These are phyloP conservation scores for Fusarium ramigenum DNA, from an alignment of 2,329 filamentous ascomycete species.

Conservation along the genomic window DNA sequence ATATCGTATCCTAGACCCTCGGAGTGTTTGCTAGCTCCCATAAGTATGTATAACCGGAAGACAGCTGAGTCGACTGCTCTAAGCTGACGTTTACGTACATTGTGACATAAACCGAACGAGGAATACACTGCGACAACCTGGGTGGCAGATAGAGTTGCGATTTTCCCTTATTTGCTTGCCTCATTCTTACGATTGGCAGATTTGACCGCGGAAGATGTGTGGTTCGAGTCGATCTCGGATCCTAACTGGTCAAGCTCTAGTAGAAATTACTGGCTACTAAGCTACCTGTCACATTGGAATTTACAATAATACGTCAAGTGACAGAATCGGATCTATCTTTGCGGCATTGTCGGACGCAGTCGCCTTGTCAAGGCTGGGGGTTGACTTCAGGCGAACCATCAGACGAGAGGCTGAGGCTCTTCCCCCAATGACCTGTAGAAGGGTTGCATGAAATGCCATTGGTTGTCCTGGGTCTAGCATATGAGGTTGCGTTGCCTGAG, in stretches of 20 bases:
- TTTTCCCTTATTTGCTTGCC: neutral
- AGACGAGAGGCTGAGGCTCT: neutral
- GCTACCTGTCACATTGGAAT: neutral
- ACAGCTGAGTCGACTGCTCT: too few relatives aligned
- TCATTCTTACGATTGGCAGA: neutral
- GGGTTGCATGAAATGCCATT: neutral
- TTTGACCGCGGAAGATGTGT: neutral
- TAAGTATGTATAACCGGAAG: neutral
- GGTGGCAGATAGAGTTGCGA: neutral
- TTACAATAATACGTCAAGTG: conserved; percentile 1
- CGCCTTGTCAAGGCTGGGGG: neutral
- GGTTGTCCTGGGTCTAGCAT: neutral
- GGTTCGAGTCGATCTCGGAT: neutral
- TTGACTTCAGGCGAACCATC: neutral
- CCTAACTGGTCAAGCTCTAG: neutral
- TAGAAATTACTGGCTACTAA: neutral
- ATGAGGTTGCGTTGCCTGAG: neutral
- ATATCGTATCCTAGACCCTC: neutral
- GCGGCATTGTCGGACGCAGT: neutral
- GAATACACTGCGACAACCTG: neutral
- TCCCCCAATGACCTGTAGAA: neutral
- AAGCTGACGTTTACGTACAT: neutral
- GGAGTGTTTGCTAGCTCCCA: neutral
- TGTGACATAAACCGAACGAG: neutral
- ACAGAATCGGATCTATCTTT: neutral